Evolutionary conservation across 306 rosid species (phyloP).

Genomic region (Castanospermum australe): DNA sequence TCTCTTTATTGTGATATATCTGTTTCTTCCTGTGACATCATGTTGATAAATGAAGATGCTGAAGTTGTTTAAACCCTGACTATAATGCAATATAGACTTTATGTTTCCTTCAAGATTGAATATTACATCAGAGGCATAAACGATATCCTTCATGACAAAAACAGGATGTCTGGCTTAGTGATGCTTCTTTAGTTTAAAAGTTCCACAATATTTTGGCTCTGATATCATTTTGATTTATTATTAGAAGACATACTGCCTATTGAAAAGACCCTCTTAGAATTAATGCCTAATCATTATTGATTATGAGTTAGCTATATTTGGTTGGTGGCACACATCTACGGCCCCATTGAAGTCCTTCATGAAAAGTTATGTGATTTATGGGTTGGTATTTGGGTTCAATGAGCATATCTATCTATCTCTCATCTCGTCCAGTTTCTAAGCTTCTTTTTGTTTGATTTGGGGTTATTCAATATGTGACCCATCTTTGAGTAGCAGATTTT

Average conservation of each 20-base stretch:
- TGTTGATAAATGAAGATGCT: constrained; percentile 9
- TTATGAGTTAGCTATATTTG: background rate
- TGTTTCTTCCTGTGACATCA: background rate
- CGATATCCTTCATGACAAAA: background rate
- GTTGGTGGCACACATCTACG: background rate
- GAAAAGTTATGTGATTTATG: background rate
- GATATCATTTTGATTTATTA: background rate
- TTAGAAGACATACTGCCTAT: background rate
- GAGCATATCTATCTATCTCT: background rate
- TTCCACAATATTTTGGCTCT: background rate
- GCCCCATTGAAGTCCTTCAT: background rate
- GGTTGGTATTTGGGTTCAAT: background rate
- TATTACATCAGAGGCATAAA: background rate
- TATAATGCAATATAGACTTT: background rate
- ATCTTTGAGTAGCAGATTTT: background rate
- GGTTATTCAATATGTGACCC: background rate
- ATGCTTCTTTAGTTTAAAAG: background rate
- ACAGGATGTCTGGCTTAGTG: background rate
- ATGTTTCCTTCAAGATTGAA: background rate
- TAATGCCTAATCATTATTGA: background rate
- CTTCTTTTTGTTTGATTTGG: background rate
- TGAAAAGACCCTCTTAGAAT: background rate
- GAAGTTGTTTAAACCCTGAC: background rate
- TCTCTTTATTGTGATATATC: background rate
- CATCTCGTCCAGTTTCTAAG: background rate